Base-by-base conservation (phyloP, 257 asterid genomes). In the Misopates orontium region DNA sequence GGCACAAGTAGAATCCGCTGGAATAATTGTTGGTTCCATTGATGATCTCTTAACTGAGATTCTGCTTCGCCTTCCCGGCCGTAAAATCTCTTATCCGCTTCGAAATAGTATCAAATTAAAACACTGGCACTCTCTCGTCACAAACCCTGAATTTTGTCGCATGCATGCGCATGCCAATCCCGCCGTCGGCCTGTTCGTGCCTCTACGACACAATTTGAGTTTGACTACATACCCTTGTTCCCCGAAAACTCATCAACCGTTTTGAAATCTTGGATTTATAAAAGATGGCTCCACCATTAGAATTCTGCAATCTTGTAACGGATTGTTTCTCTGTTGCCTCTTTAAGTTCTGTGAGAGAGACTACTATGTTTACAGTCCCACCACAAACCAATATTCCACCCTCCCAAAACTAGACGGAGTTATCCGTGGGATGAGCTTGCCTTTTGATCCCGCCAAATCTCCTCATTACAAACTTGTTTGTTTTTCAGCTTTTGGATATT, bases 401-500 rank as follows among this genome's bases (percentile, higher is more conserved):
- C 56, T 64, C 6, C 49, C n/a, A n/a, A n/a, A n/a, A n/a, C n/a
- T n/a, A 1, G 68, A 48, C 13, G n/a, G 45, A 25, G n/a, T n/a
- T 28, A 28, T 15, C 3, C 0, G 39, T 25, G 53, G 32, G 31
- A 15, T 78, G 60, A 25, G 45, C 51, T 52, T 79, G 54, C 73
- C 71, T 56, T 79, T 71, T 57, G 80, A 79, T 42, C 84, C 80
- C 20, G 17, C 60, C 22, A 73, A 36, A 19, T 73, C 79, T 0
- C 73, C 72, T n/a, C 61, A 73, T 55, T 76, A 73, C 73, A 73
- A 53, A 40, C 73, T 67, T 28, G 47, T 73, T 50, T 76, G 75
- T n/a, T 19, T 10, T 16, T 21, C n/a, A n/a, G n/a, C n/a, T 28
- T 28, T 28, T 28, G 36, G 36, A 7, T 7, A 3, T 2, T 2